phyloP scores from a whole-genome alignment of 2,329 filamentous ascomycete genomes.

The Hymenoscyphus repandus region DNA sequence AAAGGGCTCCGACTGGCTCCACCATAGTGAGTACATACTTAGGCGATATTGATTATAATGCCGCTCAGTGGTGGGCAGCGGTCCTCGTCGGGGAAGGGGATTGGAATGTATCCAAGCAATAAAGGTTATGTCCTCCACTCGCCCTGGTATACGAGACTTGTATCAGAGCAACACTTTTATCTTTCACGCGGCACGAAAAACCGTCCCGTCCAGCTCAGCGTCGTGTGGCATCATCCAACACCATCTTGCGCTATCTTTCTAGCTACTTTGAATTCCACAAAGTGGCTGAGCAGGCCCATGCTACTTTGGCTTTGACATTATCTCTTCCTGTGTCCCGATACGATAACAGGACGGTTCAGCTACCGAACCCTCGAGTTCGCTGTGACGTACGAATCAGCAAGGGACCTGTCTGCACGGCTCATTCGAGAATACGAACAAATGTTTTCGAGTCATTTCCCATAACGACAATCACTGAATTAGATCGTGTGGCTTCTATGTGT shows the following conservation, averaged over 20 bases:
- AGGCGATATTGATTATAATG: constrained; percentile 23
- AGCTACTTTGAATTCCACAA: constrained; percentile 27
- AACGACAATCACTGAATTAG: too few relatives aligned
- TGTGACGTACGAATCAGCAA: too few relatives aligned
- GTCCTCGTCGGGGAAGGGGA: constrained; percentile 24
- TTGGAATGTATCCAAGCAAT: constrained; percentile 24
- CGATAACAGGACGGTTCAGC: constrained; percentile 18
- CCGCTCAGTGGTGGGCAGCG: constrained; percentile 30
- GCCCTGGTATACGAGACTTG: constrained; percentile 21
- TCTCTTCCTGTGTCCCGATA: constrained; percentile 28
- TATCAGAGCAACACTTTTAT: constrained; percentile 17
- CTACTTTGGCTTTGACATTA: constrained; percentile 28
- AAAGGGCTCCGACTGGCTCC: constrained; percentile 3
- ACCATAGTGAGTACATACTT: constrained; percentile 18
- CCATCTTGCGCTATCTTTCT: constrained; percentile 24
- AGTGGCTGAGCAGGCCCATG: constrained; percentile 24
- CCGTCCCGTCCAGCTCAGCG: constrained; percentile 9
- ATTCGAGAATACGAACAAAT: too few relatives aligned
- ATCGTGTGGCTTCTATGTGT: too few relatives aligned
- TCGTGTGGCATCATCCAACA: constrained; percentile 18
- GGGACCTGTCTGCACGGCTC: too few relatives aligned
- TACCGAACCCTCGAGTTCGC: constrained; percentile 15
- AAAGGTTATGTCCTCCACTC: constrained; percentile 23
- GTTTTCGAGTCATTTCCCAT: too few relatives aligned
- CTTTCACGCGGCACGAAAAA: constrained; percentile 14